Evolutionary conservation across 768 basidiomycete genomes (phyloP).

Genomic region (Amanita thiersii): DNA sequence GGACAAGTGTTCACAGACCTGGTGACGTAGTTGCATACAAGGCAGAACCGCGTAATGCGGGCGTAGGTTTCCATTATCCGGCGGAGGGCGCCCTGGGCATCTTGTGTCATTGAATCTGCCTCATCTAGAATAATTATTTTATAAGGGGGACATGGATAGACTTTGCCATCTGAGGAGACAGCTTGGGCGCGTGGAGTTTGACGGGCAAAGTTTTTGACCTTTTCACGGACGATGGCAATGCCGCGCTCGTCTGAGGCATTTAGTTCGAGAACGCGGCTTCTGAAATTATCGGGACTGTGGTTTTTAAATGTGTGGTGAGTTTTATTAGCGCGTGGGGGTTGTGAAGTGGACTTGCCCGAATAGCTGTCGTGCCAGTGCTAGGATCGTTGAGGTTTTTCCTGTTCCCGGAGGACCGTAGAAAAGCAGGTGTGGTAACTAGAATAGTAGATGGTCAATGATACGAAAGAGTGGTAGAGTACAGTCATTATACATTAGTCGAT

Average conservation of each 20-base stretch:
- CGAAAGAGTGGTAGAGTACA: neutral
- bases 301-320: neutral
- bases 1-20: slow-evolving; percentile 42
- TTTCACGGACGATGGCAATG: slow-evolving; percentile 93
- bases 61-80: slow-evolving; percentile 99
- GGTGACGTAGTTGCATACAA: slow-evolving; percentile 99
- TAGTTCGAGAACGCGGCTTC: slow-evolving; percentile 87
- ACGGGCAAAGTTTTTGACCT: slow-evolving; percentile 96
- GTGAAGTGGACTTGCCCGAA: slow-evolving; percentile 63
- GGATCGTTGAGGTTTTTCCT: slow-evolving; percentile 97
- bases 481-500: slow-evolving; percentile 71
- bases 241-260: slow-evolving; percentile 99
- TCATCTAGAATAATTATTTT: slow-evolving; percentile 99
- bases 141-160: slow-evolving; percentile 94
- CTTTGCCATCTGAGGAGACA: slow-evolving; percentile 65
- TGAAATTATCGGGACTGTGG: slow-evolving; percentile 88
- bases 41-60: slow-evolving; percentile 92
- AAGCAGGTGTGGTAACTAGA: slow-evolving; percentile 94
- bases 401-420: slow-evolving; percentile 99
- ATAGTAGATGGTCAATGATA: slow-evolving; percentile 4
- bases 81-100: slow-evolving; percentile 92
- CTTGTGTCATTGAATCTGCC: slow-evolving; percentile 99
- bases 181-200: slow-evolving; percentile 82
- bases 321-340: neutral
- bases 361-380: slow-evolving; percentile 87